phyloP scores from a whole-genome alignment of 305 asterid genomes.

The Fraxinus albicans region DNA sequence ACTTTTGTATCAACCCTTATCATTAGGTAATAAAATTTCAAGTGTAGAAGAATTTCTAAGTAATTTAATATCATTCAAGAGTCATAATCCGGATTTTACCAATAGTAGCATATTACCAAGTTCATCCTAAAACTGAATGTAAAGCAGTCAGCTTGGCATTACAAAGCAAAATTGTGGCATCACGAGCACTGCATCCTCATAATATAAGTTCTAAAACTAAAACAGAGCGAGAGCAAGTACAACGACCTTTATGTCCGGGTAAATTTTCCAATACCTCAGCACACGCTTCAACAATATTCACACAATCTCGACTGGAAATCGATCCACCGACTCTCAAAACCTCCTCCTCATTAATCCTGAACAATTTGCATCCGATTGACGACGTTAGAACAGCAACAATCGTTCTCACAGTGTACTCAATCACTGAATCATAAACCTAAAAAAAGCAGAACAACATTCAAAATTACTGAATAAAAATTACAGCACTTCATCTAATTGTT shows the following conservation, averaged over 20 bases:
- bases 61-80: neutral
- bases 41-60: neutral
- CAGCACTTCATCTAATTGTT: neutral
- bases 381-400: constrained; percentile 59
- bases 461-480: neutral
- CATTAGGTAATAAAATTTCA: neutral
- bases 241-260: constrained; percentile 48
- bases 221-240: neutral
- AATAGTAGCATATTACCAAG: neutral
- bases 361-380: constrained; percentile 53
- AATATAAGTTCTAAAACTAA: neutral
- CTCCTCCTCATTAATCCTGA: constrained; percentile 33
- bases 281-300: constrained; percentile 42
- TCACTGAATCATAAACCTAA: constrained; percentile 61
- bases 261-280: constrained; percentile 46
- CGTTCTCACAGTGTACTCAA: constrained; percentile 49
- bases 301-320: constrained; percentile 42
- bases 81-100: neutral
- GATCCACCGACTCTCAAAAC: constrained; percentile 56
- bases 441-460: neutral
- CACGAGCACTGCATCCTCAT: neutral
- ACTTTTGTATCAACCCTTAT: neutral
- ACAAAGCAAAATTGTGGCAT: neutral
- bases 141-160: neutral
- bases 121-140: neutral